Evolutionary conservation across 2,329 filamentous ascomycete genomes (phyloP).

Genomic region (Cytospora piceicola): DNA sequence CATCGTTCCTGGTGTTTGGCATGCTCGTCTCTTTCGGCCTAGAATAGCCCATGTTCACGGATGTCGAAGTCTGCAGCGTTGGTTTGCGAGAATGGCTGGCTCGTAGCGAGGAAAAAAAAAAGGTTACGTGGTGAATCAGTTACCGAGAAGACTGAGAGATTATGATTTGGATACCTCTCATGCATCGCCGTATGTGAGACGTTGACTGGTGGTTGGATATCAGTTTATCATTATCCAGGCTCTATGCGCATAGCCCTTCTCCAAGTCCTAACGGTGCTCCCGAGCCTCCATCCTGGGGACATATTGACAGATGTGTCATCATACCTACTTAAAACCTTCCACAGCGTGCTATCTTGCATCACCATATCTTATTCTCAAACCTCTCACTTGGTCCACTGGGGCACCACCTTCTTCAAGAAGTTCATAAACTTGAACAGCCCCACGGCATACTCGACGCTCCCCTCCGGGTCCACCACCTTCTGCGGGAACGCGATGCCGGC

Average conservation of each 20-base stretch:
- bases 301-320: neutral
- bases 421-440: slow-evolving; percentile 70
- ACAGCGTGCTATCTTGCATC: neutral
- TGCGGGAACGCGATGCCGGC: slow-evolving; percentile 69
- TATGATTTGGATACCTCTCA: too few species aligned
- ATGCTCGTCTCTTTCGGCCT: too few species aligned
- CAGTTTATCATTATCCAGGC: neutral
- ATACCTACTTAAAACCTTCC: too few species aligned
- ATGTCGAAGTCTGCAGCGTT: too few species aligned
- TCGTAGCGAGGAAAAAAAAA: too few species aligned
- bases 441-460: slow-evolving; percentile 65
- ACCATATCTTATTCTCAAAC: neutral
- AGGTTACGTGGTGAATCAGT: too few species aligned
- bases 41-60: too few species aligned
- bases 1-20: too few species aligned
- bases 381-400: slow-evolving; percentile 47
- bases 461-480: slow-evolving; percentile 61
- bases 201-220: too few species aligned
- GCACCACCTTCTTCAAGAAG: slow-evolving; percentile 58
- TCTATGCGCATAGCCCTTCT: neutral
- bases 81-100: too few species aligned
- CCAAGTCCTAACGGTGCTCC: neutral
- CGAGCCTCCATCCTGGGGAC: neutral
- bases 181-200: too few species aligned
- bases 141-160: too few species aligned